These are phyloP conservation scores for Trypanosoma conorhini DNA, from an alignment of 208 protist species.

Conservation along the genomic window DNA sequence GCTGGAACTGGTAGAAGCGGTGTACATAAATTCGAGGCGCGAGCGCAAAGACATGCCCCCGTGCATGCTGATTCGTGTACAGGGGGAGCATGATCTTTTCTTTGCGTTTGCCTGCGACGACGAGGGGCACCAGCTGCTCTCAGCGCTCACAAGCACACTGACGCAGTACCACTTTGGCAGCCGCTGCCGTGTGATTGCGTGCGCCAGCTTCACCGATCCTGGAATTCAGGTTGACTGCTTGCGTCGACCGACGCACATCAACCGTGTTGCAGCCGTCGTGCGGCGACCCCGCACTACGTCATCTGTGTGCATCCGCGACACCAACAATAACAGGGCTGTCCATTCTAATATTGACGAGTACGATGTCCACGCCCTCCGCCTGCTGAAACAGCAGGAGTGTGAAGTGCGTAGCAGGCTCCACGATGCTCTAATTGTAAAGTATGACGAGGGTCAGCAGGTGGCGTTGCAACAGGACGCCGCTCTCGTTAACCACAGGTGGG, in stretches of 20 bases:
- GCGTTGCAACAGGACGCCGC: slow-evolving; percentile 1
- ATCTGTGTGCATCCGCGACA: not conserved
- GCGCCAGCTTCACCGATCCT: slow-evolving; percentile 10
- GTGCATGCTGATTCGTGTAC: slow-evolving; percentile 9
- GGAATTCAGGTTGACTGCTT: slow-evolving; percentile 19
- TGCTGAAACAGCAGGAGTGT: slow-evolving; percentile 12
- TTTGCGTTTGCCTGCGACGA: slow-evolving; percentile 16
- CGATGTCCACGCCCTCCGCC: not conserved
- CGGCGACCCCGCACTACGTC: not conserved
- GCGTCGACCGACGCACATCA: slow-evolving; percentile 6
- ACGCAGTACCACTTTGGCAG: slow-evolving; percentile 20
- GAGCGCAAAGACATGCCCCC: slow-evolving; percentile 4
- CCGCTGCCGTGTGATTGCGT: slow-evolving; percentile 17
- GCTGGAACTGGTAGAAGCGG: slow-evolving; percentile 6
- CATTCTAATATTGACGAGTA: not conserved
- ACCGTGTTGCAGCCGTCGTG: slow-evolving; percentile 2
- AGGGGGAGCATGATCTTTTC: slow-evolving; percentile 21
- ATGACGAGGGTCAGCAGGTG: not conserved
- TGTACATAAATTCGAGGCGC: slow-evolving; percentile 24
- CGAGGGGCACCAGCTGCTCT: slow-evolving; percentile 10
- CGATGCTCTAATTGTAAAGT: slow-evolving; percentile 1
- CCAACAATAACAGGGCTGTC: not conserved
- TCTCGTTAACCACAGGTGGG: not conserved
- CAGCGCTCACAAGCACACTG: not conserved
- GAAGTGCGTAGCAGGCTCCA: slow-evolving; percentile 18